These are phyloP conservation scores for Cichorium intybus DNA, from an alignment of 140 eudicot genomes.

Conservation along the genomic window DNA sequence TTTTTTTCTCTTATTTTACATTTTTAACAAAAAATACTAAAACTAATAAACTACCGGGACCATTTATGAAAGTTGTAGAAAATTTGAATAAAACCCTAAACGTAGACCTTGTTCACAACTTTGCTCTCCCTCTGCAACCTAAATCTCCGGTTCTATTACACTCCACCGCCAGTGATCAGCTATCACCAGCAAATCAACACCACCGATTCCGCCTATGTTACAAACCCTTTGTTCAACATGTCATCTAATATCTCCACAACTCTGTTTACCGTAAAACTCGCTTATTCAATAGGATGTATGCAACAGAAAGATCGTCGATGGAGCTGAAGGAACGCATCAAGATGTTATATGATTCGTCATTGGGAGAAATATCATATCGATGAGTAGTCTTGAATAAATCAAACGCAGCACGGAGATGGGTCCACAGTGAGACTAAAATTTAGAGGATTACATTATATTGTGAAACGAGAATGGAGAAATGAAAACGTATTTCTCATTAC, in stretches of 20 bases:
- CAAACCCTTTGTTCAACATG: slow-evolving; percentile 87
- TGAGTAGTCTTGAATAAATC: slow-evolving; percentile 63
- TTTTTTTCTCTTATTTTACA: too few species aligned
- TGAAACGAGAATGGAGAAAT: background rate
- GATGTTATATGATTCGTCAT: slow-evolving; percentile 61
- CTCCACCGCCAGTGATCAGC: too few species aligned
- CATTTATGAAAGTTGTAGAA: too few species aligned
- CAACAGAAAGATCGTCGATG: slow-evolving; percentile 54
- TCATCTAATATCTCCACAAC: slow-evolving; percentile 74
- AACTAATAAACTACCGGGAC: too few species aligned
- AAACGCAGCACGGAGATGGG: slow-evolving; percentile 55
- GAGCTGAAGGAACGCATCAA: slow-evolving; percentile 67
- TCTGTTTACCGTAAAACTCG: slow-evolving; percentile 61
- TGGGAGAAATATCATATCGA: slow-evolving; percentile 43
- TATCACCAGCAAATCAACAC: too few species aligned
- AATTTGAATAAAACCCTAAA: too few species aligned
- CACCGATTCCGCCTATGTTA: too few species aligned
- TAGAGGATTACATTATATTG: slow-evolving; percentile 38
- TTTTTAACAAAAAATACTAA: too few species aligned
- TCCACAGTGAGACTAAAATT: slow-evolving; percentile 43
- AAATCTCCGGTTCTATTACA: too few species aligned
- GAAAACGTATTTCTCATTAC: background rate
- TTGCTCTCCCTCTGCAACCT: too few species aligned
- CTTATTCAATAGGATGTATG: slow-evolving; percentile 56
- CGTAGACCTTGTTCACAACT: too few species aligned